Base-by-base conservation (phyloP, 1,284 basidiomycete genomes). In the Cryptococcus floricola region DNA sequence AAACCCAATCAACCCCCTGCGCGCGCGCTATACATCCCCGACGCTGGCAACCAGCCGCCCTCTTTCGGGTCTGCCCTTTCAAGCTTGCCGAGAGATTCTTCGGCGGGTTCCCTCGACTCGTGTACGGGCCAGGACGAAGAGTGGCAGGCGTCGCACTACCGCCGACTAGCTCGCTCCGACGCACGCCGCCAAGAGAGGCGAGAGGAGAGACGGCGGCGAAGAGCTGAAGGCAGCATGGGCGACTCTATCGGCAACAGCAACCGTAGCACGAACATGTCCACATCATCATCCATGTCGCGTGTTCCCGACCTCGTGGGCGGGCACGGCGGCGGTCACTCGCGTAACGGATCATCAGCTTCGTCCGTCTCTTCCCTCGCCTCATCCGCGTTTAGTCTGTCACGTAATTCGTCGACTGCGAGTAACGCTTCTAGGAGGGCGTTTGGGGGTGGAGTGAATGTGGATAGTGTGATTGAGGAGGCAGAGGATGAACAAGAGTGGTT, bases 81-180 rank as follows among this genome's bases (percentile, higher is more conserved):
- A 5, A 46, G 64, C 3, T 60, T 60, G 3, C 65, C 60, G 16
- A 51, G 59, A 31, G 49, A 62, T 9, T 66, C 68, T 37, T 59
- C 50, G 12, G 31, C 31, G 31, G 31, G 31, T 10, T 34, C 31
- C 7, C 31, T 34, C 31, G 31, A 34, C 10, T 34, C 31, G 31
- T 34, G 56, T 28, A 41, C 50, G 9, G 34, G 37, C 41, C 47
- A 48, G 42, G 57, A 58, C 38, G 50, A 31, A 12, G 67, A 71
- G 12, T 70, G 68, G 65, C 61, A 66, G 39, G 71, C 66, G 7
- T 68, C 71, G 1, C 73, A 74, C 58, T 76, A 75, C 54, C 68
- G 74, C 25, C 62, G 73, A 37, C 55, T 76, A 57, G 67, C 68
- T 28, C 66, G 69, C 2, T 70, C 69, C 28, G 74, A 76, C 38